These are phyloP conservation scores for Saturnispora saitoi DNA, from an alignment of 805 yeast species.

Conservation along the genomic window DNA sequence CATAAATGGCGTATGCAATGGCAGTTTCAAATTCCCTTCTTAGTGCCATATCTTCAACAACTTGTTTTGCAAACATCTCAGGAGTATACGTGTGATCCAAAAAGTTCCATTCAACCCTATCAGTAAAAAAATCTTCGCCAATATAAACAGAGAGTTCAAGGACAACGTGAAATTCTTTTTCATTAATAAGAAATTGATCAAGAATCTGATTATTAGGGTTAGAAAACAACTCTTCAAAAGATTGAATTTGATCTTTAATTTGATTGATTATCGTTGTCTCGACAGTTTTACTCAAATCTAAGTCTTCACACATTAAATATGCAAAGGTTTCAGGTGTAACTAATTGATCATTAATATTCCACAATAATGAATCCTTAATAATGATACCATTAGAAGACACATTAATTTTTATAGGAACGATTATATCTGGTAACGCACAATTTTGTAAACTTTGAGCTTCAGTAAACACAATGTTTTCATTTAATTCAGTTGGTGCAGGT, in stretches of 20 bases:
- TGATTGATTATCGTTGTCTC: conserved; percentile 59
- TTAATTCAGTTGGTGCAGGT: conserved; percentile 32
- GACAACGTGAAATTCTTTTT: conserved; percentile 60
- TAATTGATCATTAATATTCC: conserved; percentile 61
- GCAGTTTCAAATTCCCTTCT: conserved; percentile 83
- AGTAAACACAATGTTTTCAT: conserved; percentile 26
- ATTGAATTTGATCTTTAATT: conserved; percentile 75
- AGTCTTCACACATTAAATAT: conserved; percentile 65
- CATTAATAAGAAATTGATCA: conserved; percentile 33
- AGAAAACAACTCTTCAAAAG: conserved; percentile 53
- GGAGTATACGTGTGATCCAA: conserved; percentile 52
- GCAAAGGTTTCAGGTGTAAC: conserved; percentile 72
- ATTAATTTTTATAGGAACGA: conserved; percentile 60
- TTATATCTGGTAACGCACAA: conserved; percentile 32
- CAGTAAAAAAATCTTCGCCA: conserved; percentile 78
- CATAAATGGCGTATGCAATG: conserved; percentile 80
- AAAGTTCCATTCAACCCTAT: conserved; percentile 92
- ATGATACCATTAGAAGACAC: conserved; percentile 48
- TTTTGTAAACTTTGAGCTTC: conserved; percentile 29
- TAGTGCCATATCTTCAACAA: conserved; percentile 79
- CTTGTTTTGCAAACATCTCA: conserved; percentile 71
- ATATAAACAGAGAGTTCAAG: conserved; percentile 75
- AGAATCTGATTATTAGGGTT: conserved; percentile 37
- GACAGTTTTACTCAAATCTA: conserved; percentile 64
- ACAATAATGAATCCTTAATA: conserved; percentile 60